Evolutionary conservation across 2,329 filamentous ascomycete genomes (phyloP).

Genomic region (Nakataea oryzae): DNA sequence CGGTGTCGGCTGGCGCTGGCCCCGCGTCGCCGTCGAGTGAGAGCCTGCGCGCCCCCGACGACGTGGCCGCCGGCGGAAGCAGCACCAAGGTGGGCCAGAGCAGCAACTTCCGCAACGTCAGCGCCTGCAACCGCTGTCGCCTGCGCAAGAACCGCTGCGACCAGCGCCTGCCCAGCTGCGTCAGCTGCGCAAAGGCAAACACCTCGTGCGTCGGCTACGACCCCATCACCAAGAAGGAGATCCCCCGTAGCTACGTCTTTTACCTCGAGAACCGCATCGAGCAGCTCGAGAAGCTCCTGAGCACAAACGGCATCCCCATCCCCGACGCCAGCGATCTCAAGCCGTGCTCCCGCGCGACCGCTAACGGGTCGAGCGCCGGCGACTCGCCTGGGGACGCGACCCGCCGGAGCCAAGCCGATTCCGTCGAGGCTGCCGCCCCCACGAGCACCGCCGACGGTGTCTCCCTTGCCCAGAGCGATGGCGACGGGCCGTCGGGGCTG

Average conservation of each 20-base stretch:
- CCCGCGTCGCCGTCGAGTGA: conserved; percentile 24
- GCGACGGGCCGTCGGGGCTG: conserved; percentile 46
- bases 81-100: conserved; percentile 41
- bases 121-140: conserved; percentile 87
- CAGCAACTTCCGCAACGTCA: conserved; percentile 74
- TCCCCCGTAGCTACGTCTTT: conserved; percentile 83
- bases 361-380: conserved; percentile 21
- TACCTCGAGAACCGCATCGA: conserved; percentile 82
- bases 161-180: conserved; percentile 82
- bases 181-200: conserved; percentile 84
- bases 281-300: conserved; percentile 70
- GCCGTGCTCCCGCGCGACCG: conserved; percentile 38
- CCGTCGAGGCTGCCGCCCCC: conserved; percentile 9
- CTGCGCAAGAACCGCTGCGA: conserved; percentile 92
- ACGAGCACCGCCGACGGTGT: conserved; percentile 10
- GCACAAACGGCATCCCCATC: conserved; percentile 58
- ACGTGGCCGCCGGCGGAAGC: conserved; percentile 14
- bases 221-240: conserved; percentile 91
- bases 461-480: conserved; percentile 27
- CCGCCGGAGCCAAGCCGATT: conserved; percentile 20
- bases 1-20: conserved; percentile 12
- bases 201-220: conserved; percentile 93
- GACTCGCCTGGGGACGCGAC: conserved; percentile 22
- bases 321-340: conserved; percentile 64
- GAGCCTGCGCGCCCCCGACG: conserved; percentile 14